Evolutionary conservation across 148 eudicot species (phyloP).

Genomic region (Vaccinium myrtillus): DNA sequence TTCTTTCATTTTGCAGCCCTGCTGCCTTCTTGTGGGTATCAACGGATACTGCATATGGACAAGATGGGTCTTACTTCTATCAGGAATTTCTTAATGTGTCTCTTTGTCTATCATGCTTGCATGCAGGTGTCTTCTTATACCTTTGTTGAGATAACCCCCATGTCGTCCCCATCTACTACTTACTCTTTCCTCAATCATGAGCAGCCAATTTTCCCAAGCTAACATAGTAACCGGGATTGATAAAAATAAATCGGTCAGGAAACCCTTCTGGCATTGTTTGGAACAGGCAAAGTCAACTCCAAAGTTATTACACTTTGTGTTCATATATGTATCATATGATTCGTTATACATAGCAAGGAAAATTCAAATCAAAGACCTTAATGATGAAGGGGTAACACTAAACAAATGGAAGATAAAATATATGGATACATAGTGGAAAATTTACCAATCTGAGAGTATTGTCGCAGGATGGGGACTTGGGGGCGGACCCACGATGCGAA

Average conservation of each 20-base stretch:
- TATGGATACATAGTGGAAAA: neutral
- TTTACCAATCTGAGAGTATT: constrained; percentile 10
- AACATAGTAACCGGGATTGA: neutral
- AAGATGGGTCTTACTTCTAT: neutral
- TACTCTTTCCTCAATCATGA: neutral
- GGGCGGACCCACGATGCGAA: constrained; percentile 13
- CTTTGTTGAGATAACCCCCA: neutral
- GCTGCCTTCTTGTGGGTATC: neutral
- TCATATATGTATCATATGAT: neutral
- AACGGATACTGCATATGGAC: neutral
- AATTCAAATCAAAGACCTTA: neutral
- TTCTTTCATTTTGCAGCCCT: neutral
- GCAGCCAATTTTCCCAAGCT: neutral
- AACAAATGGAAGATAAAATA: neutral
- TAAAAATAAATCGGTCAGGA: neutral
- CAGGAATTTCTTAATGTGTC: neutral
- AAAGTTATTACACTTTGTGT: neutral
- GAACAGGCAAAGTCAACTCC: neutral
- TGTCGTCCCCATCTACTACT: neutral
- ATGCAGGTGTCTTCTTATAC: neutral
- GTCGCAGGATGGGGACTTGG: constrained; percentile 12
- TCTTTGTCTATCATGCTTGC: neutral
- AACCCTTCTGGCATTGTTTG: neutral
- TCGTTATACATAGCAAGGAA: neutral
- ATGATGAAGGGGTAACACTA: neutral